Base-by-base conservation (phyloP, 352 stramenopile species). In the Pythium pyrilobum region DNA sequence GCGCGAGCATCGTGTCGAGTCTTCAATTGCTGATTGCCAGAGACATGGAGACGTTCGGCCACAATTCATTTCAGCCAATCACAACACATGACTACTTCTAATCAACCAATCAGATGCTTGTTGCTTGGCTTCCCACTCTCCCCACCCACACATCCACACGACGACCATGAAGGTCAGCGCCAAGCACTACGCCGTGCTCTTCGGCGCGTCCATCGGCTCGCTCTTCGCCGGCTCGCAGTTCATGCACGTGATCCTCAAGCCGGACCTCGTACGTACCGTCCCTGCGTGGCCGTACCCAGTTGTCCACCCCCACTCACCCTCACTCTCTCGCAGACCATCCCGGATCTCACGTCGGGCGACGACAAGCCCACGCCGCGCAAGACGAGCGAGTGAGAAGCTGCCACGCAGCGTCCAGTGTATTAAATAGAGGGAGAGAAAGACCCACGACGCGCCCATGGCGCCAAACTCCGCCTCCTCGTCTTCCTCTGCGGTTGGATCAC, bases 161-260 rank as follows among this genome's bases (percentile, higher is more conserved):
- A 56, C 23, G 33, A 58, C 21, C 21, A 88, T 90, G 81, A 71
- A 71, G 38, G 71, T 92, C 42, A 74, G 69, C 40, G 69, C 66
- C 34, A 83, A 85, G 67, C 83, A 94, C 57, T 94, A 94, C 62
- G 52, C 77, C 32, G 61, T 75, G 52, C 71, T 94, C 59, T 85
- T 91, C 49, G 61, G 66, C 29, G 72, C 71, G 47, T 78, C 77
- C n/a, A 66, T 94, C 54, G 77, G 77, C 57, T 89, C 83, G 50
- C 74, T 94, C 52, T 90, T 94, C 55, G 81, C 83, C 7, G 83
- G 83, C 28, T 94, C 83, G 28, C 87, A 72, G 63, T 72, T 78
- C 63, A 94, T 94, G 81, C 83, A 94, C 62, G 69, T 68, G 11
- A 67, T 94, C 28, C 75, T 94, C 41, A 81, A 94, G 57, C 83